A percentile compares a stretch with the other conserved stretches of the same genome.
Conservation (phyloP, 2,329 filamentous ascomycete species). For the Talaromyces sp. region DNA sequence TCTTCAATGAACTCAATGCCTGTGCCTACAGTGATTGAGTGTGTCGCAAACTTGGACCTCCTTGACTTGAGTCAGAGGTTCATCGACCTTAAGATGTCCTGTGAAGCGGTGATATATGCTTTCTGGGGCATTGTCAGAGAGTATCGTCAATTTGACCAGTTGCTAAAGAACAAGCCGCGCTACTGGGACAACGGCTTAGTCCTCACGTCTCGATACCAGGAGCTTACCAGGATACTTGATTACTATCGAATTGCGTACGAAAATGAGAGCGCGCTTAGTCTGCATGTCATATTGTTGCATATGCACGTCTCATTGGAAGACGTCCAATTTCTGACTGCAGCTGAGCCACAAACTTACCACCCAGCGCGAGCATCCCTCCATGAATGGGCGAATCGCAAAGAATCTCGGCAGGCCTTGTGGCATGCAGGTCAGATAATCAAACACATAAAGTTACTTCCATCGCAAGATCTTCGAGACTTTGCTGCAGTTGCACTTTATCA, state of each 20-base stretch:
- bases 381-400: constrained; percentile 2
- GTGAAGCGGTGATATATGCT: constrained; percentile 31
- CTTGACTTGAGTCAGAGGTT: background rate
- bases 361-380: background rate
- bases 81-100: constrained; percentile 21
- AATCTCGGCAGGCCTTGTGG: constrained; percentile 11
- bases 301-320: constrained; percentile 20
- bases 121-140: constrained; percentile 34
- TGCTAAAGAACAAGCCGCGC: constrained; percentile 24
- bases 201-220: constrained; percentile 28
- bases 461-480: constrained; percentile 14
- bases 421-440: constrained; percentile 9
- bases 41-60: constrained; percentile 8
- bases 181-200: constrained; percentile 29
- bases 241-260: constrained; percentile 22
- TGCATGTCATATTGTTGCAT: constrained; percentile 14
- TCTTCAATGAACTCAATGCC: background rate
- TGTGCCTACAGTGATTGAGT: constrained; percentile 4
- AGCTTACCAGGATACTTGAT: constrained; percentile 27
- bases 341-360: background rate
- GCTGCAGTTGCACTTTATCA: constrained; percentile 15
- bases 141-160: constrained; percentile 28
- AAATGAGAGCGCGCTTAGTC: constrained; percentile 4
- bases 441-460: constrained; percentile 3
- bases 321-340: constrained; percentile 10